Evolutionary conservation across 805 yeast species (phyloP).

Genomic region (Tetrapisispora taiwanensis): DNA sequence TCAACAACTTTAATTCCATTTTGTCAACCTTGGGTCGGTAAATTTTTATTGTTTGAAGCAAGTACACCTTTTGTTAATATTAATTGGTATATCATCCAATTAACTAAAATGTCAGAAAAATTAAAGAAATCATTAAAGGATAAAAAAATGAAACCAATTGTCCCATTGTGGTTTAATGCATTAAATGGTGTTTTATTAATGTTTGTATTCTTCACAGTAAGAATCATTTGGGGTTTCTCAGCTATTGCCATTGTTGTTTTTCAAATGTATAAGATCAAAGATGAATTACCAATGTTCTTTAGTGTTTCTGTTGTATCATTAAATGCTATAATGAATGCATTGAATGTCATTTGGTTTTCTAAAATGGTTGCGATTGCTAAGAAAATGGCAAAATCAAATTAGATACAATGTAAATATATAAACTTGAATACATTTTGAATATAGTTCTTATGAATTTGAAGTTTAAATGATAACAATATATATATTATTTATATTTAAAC

Average conservation of each 20-base stretch:
- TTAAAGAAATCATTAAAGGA: background rate
- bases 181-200: slow-evolving; percentile 66
- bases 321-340: slow-evolving; percentile 51
- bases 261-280: slow-evolving; percentile 38
- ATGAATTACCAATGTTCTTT: slow-evolving; percentile 35
- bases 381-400: slow-evolving; percentile 30
- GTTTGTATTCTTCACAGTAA: slow-evolving; percentile 56
- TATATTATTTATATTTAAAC: too few relatives aligned
- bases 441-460: too few relatives aligned
- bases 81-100: slow-evolving; percentile 51
- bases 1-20: slow-evolving; percentile 66
- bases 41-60: slow-evolving; percentile 73
- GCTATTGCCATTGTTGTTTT: slow-evolving; percentile 44
- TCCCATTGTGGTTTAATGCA: slow-evolving; percentile 40
- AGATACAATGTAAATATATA: background rate
- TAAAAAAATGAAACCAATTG: background rate
- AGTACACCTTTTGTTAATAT: slow-evolving; percentile 89
- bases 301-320: slow-evolving; percentile 43
- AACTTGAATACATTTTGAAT: background rate
- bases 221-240: slow-evolving; percentile 80
- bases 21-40: slow-evolving; percentile 70
- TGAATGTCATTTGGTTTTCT: slow-evolving; percentile 76
- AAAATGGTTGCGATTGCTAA: slow-evolving; percentile 70
- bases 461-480: too few relatives aligned
- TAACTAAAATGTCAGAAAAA: slow-evolving; percentile 2